Base-by-base conservation (phyloP, 2,329 filamentous ascomycete species). In the Whalleya microplaca region DNA sequence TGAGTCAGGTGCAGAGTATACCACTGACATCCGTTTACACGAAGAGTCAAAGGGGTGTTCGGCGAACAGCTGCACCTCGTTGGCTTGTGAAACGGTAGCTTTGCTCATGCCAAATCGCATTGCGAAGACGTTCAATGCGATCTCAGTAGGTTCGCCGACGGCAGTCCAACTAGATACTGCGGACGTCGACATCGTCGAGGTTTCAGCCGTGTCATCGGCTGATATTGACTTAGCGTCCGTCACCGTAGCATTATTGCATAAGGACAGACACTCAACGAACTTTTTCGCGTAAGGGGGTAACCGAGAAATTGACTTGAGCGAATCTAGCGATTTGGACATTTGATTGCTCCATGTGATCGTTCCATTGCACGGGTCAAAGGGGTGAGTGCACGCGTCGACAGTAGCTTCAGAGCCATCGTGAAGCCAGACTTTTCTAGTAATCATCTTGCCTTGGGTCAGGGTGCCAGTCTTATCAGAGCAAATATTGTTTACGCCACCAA, bases 41-140 rank as follows among this genome's bases (percentile, higher is more conserved):
- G 84, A 84, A 0, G 87, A 90, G 69, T 91, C 88, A 66, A 91
- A 91, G 2, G 88, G 87, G 51, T 87, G 87, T 65, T 91, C 89
- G 1, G 84, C 81, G 9, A 89, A 65, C 44, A 87, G 73, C 41
- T 73, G 71, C 53, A 80, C 78, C 21, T 69, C 64, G n/a, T 72
- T 72, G 20, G 71, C 69, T 21, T 70, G 64, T 9, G 76, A 55
- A 19, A 79, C 62, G 2, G 74, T 70, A 1, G 72, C 67, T 67
- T 80, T 81, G 49, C 75, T 78, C 56, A 80, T 79, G 27, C 80
- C 79, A 64, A 90, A 90, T 18, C 88, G 84, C 75, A 87, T 85
- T 45, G 88, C 87, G 58, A 91, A 87, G 9, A 91, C 87, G 61
- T 89, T 86, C 16, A 91, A 82, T 10, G 89, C 88, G 56, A 91